phyloP scores from a whole-genome alignment of 2,329 filamentous ascomycete genomes.

The Exophiala dermatitidis region DNA sequence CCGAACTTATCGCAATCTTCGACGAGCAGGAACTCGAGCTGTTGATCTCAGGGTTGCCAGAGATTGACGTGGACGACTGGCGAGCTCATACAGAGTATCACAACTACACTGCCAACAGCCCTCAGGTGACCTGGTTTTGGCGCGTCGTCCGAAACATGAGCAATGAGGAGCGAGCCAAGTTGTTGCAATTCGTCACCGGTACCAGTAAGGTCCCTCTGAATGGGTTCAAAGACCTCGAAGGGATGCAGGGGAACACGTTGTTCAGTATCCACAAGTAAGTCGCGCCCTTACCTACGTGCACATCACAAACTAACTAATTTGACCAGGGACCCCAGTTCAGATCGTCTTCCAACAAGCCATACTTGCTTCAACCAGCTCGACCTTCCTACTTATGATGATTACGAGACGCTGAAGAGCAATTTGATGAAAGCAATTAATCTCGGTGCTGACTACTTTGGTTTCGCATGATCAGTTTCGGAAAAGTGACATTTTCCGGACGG shows the following conservation, averaged over 20 bases:
- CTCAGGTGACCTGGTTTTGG: conserved; percentile 99
- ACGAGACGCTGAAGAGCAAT: conserved; percentile 79
- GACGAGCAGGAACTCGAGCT: conserved; percentile 97
- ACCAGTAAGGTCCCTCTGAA: conserved; percentile 98
- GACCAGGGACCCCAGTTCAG: conserved; percentile 49
- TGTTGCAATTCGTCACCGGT: conserved; percentile 95
- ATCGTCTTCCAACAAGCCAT: conserved; percentile 89
- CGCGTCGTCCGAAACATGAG: conserved; percentile 93
- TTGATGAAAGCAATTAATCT: conserved; percentile 95
- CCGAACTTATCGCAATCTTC: conserved; percentile 91
- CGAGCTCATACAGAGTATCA: conserved; percentile 98
- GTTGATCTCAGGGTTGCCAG: conserved; percentile 89
- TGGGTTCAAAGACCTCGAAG: conserved; percentile 97
- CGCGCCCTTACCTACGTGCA: neutral
- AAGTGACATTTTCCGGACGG: too few species aligned
- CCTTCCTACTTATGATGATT: conserved; percentile 94
- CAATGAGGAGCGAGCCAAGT: conserved; percentile 95
- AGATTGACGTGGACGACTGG: conserved; percentile 98
- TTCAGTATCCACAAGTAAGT: conserved; percentile 86
- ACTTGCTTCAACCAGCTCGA: conserved; percentile 99
- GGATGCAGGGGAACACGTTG: conserved; percentile 95
- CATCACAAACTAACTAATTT: conserved; percentile 1
- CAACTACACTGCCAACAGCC: conserved; percentile 89
- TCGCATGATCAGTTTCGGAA: conserved; percentile 9
- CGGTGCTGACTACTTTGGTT: conserved; percentile 78